Evolutionary conservation across 331 rosid genomes (phyloP), one percentile per base, ranked within the genome.

Genomic region (Pyrus hybrid): DNA sequence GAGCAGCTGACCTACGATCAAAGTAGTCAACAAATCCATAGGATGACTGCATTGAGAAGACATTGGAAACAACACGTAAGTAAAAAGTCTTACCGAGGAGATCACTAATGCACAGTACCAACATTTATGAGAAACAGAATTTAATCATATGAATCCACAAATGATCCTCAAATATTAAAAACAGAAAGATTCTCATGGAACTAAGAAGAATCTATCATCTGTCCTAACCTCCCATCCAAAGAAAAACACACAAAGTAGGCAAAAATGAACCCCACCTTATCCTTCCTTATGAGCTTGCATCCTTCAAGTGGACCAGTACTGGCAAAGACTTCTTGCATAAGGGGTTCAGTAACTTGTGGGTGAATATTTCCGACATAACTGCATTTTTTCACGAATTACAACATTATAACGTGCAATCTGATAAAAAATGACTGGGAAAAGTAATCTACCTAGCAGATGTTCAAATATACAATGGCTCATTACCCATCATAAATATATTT

Each of bases 321-420:
- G 25, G 94, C 77, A 30, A 93, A 93, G 73, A 93, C 89, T 79
- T 93, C 96, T 80, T 91, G 98, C 64, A 93, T 96, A 79, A 90
- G 95, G 60, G 89, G 29, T 35, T 93, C 97, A 3, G 98, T 82
- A 79, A 91, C 96, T 83, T 91, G 93, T 30, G 98, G 91, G 66
- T 93, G 98, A 86, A 93, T 90, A 84, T 91, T 91, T 56, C 97
- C 98, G 0, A 91, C 88, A 74, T 93, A 93, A 78, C 98, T 93
- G 85, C 92, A 83, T 85, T 67, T 76, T 81, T 71, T 30, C 85
- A 80, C 23, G 25, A 73, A 26, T 64, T 64, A 7, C 62, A 72
- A 76, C 71, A 73, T 79, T 75, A 81, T 47, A 63, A 14, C 61
- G 16, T 45, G 63, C 80, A 63, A 16, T 22, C 58, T 6, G 14